phyloP scores from a whole-genome alignment of 352 stramenopile genomes.

The Globisporangium yorkense region DNA sequence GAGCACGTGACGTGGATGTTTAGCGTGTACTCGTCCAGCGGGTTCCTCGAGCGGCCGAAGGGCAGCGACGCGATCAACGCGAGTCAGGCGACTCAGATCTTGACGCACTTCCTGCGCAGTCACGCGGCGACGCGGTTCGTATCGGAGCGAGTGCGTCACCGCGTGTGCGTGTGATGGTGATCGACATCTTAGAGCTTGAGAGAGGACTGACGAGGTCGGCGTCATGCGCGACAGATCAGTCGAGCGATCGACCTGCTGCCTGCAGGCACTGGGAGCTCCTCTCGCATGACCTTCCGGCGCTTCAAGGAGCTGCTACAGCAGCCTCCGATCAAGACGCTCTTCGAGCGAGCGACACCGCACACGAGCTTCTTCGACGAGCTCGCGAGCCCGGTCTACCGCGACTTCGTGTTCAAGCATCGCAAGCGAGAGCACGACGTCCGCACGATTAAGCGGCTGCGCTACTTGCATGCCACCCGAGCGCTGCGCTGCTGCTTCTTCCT shows the following conservation, averaged over 20 bases:
- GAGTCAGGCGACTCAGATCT: conserved; percentile 37
- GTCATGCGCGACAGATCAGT: conserved; percentile 25
- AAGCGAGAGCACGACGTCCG: conserved; percentile 43
- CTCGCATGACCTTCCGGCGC: conserved; percentile 33
- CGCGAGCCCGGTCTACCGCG: conserved; percentile 40
- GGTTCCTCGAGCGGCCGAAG: conserved; percentile 37
- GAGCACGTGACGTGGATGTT: conserved; percentile 61
- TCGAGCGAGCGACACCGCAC: conserved; percentile 32
- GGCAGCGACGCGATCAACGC: conserved; percentile 25
- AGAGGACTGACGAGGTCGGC: neutral
- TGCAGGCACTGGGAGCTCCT: conserved; percentile 18
- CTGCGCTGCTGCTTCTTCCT: conserved; percentile 31
- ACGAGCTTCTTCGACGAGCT: conserved; percentile 56
- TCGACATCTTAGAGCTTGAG: neutral
- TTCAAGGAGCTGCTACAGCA: conserved; percentile 42
- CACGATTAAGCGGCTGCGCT: conserved; percentile 45
- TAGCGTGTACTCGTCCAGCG: conserved; percentile 42
- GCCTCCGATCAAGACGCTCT: conserved; percentile 33
- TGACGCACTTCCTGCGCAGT: conserved; percentile 48
- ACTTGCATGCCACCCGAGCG: conserved; percentile 36
- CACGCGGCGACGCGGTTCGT: conserved; percentile 43
- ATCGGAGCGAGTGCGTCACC: conserved; percentile 36
- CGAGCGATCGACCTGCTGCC: conserved; percentile 38
- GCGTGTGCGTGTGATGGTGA: neutral
- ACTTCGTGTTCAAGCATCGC: conserved; percentile 35